Base-by-base conservation (phyloP, 78 protist genomes). In the Ministeria vibrans region DNA sequence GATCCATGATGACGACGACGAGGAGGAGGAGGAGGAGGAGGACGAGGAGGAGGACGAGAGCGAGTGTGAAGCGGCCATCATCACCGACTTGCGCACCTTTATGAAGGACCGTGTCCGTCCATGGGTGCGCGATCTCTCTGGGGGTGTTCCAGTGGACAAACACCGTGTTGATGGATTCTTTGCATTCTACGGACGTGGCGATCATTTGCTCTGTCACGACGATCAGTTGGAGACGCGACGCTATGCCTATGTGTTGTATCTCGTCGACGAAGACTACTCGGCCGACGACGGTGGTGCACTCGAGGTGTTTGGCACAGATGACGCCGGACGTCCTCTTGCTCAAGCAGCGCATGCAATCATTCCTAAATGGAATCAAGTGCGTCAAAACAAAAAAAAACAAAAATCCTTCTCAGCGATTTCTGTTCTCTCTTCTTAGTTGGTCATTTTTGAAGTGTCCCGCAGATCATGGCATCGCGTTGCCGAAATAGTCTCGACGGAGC, bases 191-290 rank as follows among this genome's bases (percentile, higher is more conserved):
- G 1, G 9, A 7, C 7, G 32, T n/a, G 45, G 30, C 32, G 72
- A 64, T 44, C 1, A 38, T 44, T 51, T 76, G 71, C 70, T 76
- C 15, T 76, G 80, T 38, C 80, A 76, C 51, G 80, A 76, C 51
- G 80, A 76, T 38, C 63, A 61, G 53, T 45, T 76, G 25, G 80
- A 53, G 5, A 34, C 27, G 22, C 80, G 80, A 1, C 59, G 49
- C 18, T 9, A 59, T 36, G 80, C 80, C 36, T 76, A 39, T 34
- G 61, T 76, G n/a, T 20, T 76, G 34, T 76, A 76, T 25, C 3
- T 76, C 42, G 69, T 61, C 23, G 55, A 43, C 2, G 15, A 34
- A n/a, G 62, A 53, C 55, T 76, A 15, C 64, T 30, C 5, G 0
- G 70, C 36, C 25, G 51, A 2, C 23, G 80, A 59, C 2, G 80